Conservation (phyloP, 805 yeast genomes). For the Kuraishia borneana region DNA sequence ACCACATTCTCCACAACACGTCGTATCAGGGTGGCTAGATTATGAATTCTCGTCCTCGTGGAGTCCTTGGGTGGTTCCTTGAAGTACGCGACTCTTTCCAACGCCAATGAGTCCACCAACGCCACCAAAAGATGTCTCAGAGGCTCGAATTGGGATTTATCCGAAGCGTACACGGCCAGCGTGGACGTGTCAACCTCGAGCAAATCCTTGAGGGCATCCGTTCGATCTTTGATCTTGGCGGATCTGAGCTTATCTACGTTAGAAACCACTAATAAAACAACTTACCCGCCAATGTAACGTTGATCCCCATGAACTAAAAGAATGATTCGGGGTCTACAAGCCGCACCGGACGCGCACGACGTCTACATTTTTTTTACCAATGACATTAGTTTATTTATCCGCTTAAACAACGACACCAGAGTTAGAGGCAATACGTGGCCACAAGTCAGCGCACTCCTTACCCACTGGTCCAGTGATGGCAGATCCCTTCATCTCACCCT, state of each 20-base stretch:
- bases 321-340: too few relatives aligned
- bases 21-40: background rate
- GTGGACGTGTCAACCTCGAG: conserved; percentile 13
- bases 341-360: too few relatives aligned
- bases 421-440: conserved; percentile 99
- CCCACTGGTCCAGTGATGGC: conserved; percentile 99
- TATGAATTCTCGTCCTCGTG: conserved; percentile 1
- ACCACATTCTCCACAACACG: background rate
- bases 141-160: background rate
- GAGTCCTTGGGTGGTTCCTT: background rate
- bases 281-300: too few relatives aligned
- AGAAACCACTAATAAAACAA: too few relatives aligned
- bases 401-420: conserved; percentile 99
- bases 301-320: too few relatives aligned
- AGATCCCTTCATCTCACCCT: conserved; percentile 99
- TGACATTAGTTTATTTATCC: conserved; percentile 3
- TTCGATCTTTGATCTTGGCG: conserved; percentile 41
- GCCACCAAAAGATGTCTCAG: conserved; percentile 7
- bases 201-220: conserved; percentile 32
- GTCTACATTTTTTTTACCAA: too few relatives aligned
- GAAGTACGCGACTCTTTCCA: conserved; percentile 11
- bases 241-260: conserved; percentile 27
- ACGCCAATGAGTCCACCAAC: conserved; percentile 9
- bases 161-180: background rate
- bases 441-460: conserved; percentile 99